These are phyloP conservation scores for Delitschia confertaspora DNA, from an alignment of 495 filamentous ascomycete species.

Conservation along the genomic window DNA sequence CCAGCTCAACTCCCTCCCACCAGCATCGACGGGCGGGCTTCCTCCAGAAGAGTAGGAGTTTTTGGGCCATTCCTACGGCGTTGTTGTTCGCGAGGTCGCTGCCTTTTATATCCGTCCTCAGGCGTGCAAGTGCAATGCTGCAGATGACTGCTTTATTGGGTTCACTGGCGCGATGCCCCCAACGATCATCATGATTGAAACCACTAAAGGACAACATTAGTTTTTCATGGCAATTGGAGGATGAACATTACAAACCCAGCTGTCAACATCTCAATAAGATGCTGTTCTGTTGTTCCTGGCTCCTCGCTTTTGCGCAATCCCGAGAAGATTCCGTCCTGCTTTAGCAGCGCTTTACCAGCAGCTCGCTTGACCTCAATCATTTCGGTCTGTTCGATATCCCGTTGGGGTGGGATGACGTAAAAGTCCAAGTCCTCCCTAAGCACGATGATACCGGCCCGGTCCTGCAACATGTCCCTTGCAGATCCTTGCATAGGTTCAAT, in stretches of 20 bases:
- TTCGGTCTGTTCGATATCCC: slow-evolving; percentile 75
- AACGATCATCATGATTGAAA: slow-evolving; percentile 89
- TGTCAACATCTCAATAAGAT: slow-evolving; percentile 98
- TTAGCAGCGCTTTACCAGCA: slow-evolving; percentile 75
- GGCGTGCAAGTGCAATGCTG: slow-evolving; percentile 82
- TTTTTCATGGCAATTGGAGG: background rate
- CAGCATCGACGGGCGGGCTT: slow-evolving; percentile 95
- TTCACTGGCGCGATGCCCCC: slow-evolving; percentile 93
- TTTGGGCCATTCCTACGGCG: slow-evolving; percentile 96
- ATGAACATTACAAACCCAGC: slow-evolving; percentile 61
- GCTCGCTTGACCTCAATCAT: slow-evolving; percentile 96
- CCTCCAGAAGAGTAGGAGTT: slow-evolving; percentile 94
- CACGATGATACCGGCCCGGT: slow-evolving; percentile 94
- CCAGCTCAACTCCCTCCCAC: slow-evolving; percentile 97
- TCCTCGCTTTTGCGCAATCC: slow-evolving; percentile 92
- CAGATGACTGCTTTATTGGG: slow-evolving; percentile 98
- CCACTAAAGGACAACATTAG: slow-evolving; percentile 57
- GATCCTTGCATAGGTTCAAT: slow-evolving; percentile 62
- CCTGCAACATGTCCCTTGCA: slow-evolving; percentile 67
- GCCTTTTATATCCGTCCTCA: slow-evolving; percentile 83
- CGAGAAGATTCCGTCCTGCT: slow-evolving; percentile 93
- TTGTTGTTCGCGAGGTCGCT: slow-evolving; percentile 63
- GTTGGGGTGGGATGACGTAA: slow-evolving; percentile 84
- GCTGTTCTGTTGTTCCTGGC: slow-evolving; percentile 91
- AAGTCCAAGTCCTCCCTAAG: slow-evolving; percentile 95